phyloP scores from a whole-genome alignment of 306 rosid genomes.

The Arachis hypogaea region DNA sequence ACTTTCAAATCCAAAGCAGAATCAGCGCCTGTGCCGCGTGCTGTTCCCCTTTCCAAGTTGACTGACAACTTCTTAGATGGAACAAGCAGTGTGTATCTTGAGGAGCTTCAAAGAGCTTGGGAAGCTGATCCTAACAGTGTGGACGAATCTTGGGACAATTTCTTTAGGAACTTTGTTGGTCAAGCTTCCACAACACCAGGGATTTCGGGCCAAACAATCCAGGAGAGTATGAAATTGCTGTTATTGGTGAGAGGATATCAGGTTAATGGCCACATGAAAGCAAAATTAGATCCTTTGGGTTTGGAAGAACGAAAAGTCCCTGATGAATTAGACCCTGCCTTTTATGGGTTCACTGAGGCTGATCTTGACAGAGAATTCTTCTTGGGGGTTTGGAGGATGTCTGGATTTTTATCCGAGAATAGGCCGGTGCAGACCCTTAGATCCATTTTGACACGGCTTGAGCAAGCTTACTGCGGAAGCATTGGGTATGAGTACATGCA shows the following conservation, averaged over 20 bases:
- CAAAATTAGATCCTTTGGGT: conserved; percentile 81
- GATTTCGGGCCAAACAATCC: conserved; percentile 93
- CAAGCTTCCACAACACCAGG: conserved; percentile 80
- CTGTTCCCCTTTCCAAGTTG: conserved; percentile 78
- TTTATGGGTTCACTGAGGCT: conserved; percentile 84
- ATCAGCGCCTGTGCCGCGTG: conserved; percentile 62
- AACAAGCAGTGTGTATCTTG: conserved; percentile 84
- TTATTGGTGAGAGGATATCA: conserved; percentile 89
- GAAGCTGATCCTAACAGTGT: conserved; percentile 88
- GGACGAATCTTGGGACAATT: conserved; percentile 94
- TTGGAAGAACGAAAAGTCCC: conserved; percentile 69
- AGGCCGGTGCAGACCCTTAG: conserved; percentile 86
- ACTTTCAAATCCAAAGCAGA: conserved; percentile 57
- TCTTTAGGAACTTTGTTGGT: conserved; percentile 90
- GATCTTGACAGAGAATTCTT: conserved; percentile 96
- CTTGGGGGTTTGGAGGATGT: conserved; percentile 84
- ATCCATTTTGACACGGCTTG: conserved; percentile 82
- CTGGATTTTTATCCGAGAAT: conserved; percentile 89
- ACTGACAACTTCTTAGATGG: conserved; percentile 90
- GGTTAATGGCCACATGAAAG: conserved; percentile 92
- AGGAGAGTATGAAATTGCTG: conserved; percentile 88
- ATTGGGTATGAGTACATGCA: conserved; percentile 96
- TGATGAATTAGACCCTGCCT: conserved; percentile 69
- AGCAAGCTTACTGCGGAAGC: conserved; percentile 92
- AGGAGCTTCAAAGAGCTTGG: conserved; percentile 98